Conservation (phyloP, 257 asterid genomes). For the Fraxinus anomala region DNA sequence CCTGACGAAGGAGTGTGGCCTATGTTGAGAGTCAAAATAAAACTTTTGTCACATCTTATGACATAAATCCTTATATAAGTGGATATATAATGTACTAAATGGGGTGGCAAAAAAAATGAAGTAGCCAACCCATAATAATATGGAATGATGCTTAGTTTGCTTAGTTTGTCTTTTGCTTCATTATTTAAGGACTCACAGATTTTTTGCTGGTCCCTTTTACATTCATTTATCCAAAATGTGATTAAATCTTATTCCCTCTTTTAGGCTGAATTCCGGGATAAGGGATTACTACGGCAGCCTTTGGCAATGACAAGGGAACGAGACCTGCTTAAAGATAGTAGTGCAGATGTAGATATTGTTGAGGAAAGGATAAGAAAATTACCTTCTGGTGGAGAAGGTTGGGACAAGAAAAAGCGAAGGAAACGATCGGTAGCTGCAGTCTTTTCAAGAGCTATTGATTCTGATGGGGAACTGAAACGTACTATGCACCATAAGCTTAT, state of each 20-base stretch:
- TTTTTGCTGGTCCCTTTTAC: neutral
- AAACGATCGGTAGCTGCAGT: slow-evolving; percentile 96
- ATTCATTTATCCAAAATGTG: neutral
- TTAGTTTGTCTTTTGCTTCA: neutral
- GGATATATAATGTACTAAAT: neutral
- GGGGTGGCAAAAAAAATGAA: neutral
- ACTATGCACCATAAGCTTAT: slow-evolving; percentile 63
- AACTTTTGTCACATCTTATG: neutral
- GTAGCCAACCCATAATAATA: neutral
- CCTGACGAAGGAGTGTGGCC: neutral
- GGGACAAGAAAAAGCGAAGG: slow-evolving; percentile 96
- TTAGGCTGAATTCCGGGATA: slow-evolving; percentile 80
- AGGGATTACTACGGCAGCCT: slow-evolving; percentile 64
- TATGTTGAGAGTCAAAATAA: neutral
- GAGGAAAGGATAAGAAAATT: slow-evolving; percentile 80
- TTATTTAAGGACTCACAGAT: slow-evolving; percentile 1
- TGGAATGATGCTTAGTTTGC: neutral
- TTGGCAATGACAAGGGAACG: slow-evolving; percentile 61
- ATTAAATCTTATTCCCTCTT: slow-evolving; percentile 12
- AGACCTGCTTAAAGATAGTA: slow-evolving; percentile 60
- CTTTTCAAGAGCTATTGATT: slow-evolving; percentile 65
- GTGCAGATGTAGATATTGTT: slow-evolving; percentile 57
- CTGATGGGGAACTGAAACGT: slow-evolving; percentile 71
- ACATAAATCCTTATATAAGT: neutral
- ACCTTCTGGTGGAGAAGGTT: slow-evolving; percentile 89